A percentile compares a stretch with the other conserved stretches of the same genome.
These are phyloP conservation scores for Salix koriyanagi DNA, from an alignment of 345 rosid genomes.

Conservation along the genomic window DNA sequence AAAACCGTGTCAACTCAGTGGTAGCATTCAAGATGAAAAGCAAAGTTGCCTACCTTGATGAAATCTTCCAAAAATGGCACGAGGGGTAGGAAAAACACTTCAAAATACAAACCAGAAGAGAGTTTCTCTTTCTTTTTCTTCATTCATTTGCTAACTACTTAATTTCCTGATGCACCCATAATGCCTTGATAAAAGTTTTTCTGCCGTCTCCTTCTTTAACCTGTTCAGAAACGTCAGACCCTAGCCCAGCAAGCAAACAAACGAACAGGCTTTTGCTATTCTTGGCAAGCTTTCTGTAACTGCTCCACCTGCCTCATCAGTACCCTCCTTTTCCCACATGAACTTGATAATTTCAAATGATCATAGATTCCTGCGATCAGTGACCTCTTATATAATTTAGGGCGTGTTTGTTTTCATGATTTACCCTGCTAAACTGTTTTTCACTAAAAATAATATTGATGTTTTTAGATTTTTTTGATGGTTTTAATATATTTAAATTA, in stretches of 20 bases:
- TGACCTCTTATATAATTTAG: neutral
- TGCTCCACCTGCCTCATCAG: neutral
- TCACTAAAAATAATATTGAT: too few relatives aligned
- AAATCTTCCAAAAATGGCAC: neutral
- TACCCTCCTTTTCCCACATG: neutral
- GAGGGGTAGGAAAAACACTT: neutral
- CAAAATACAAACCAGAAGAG: neutral
- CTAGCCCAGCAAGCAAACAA: too few relatives aligned
- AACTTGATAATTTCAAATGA: neutral
- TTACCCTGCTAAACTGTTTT: too few relatives aligned
- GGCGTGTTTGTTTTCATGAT: too few relatives aligned
- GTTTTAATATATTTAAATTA: too few relatives aligned
- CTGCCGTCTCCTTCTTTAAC: too few relatives aligned
- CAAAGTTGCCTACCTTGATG: neutral
- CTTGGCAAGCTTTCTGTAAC: neutral
- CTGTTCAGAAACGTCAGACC: too few relatives aligned
- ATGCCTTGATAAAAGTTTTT: too few relatives aligned
- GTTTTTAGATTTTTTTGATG: too few relatives aligned
- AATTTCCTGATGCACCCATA: neutral
- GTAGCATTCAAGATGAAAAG: neutral
- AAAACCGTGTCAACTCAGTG: neutral
- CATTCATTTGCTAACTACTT: neutral
- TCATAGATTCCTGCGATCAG: neutral
- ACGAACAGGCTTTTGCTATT: too few relatives aligned
- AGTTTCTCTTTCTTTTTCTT: neutral